Percentiles rank a stretch among this genome's conserved stretches.
These are phyloP conservation scores for Cytospora piceae DNA, from an alignment of 2,329 filamentous ascomycete species.

Conservation along the genomic window DNA sequence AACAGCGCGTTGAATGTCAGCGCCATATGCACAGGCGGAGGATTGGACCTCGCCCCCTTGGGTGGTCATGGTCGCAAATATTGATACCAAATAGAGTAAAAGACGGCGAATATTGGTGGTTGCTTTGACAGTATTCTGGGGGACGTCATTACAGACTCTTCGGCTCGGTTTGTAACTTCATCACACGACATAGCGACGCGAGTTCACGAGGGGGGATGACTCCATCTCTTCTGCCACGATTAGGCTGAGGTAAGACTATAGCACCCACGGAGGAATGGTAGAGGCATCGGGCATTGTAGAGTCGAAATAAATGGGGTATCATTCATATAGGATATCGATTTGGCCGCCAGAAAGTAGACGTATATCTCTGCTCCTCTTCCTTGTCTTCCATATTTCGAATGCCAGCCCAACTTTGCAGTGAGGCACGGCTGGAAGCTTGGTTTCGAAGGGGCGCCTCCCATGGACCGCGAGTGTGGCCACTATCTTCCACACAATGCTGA, in stretches of 20 bases:
- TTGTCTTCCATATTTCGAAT: conserved; percentile 1
- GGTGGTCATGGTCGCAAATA: no score
- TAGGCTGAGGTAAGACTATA: neutral
- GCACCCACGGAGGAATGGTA: neutral
- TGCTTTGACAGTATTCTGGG: no score
- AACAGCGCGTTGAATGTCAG: no score
- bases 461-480: neutral
- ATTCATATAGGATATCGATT: conserved; percentile 13
- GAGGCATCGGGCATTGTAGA: neutral
- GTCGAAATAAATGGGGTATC: neutral
- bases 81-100: no score
- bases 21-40: no score
- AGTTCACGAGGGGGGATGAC: neutral
- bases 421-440: neutral
- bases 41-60: no score
- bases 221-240: neutral
- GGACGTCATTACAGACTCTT: no score
- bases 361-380: conserved; percentile 27
- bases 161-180: neutral
- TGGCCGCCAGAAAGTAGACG: conserved; percentile 24
- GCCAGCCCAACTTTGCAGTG: neutral
- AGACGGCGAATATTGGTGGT: no score
- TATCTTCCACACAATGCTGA: neutral
- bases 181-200: neutral
- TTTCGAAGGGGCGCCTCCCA: neutral